Evolutionary conservation across 2,329 filamentous ascomycete species (phyloP), one percentile per base, ranked within the genome.

Genomic region (Sarocladiaceae sp.): DNA sequence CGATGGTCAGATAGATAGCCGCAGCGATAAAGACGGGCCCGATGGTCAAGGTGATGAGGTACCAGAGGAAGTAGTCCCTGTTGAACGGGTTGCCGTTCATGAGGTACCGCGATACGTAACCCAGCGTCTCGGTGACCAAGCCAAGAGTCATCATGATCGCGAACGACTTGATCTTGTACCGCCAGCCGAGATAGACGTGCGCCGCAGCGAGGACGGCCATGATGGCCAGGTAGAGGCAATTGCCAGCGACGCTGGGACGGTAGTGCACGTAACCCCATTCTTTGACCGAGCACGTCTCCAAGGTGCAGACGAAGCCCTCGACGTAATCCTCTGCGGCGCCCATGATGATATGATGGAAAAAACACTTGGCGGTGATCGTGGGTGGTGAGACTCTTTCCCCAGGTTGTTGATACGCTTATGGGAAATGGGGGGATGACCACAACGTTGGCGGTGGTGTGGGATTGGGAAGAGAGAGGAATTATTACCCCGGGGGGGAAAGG

Each of bases 21-120:
- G 54, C 53, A 1, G 53, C 48, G 20, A 56, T 51, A 29, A 55
- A 55, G 31, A 51, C 54, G 2, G 54, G 54, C 2, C 52, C 54
- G 32, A 56, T 56, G 3, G 53, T 56, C 11, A 56, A 46, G 18
- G 48, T 50, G 46, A 55, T 23, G 45, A 48, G 43, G 51, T 54
- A 21, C 49, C 46, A 41, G 41, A 72, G 63, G 53, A 83, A 84
- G 2, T 69, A 72, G 5, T 57, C 53, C 52, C 78, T 66, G 27
- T 54, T 62, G 52, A 75, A 81, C 0, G 75, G 73, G 49, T 81
- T 72, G 32, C 68, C 50, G 32, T 48, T 49, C 45, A 55, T 20
- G 3, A 53, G 44, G 0, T 53, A 35, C 2, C 53, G 48, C 3
- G 49, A 45, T 27, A 53, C 24, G 45, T 57, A 57, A 0, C 54